Base-by-base conservation (phyloP, 768 basidiomycete genomes). In the Gloeostereum incarnatum region DNA sequence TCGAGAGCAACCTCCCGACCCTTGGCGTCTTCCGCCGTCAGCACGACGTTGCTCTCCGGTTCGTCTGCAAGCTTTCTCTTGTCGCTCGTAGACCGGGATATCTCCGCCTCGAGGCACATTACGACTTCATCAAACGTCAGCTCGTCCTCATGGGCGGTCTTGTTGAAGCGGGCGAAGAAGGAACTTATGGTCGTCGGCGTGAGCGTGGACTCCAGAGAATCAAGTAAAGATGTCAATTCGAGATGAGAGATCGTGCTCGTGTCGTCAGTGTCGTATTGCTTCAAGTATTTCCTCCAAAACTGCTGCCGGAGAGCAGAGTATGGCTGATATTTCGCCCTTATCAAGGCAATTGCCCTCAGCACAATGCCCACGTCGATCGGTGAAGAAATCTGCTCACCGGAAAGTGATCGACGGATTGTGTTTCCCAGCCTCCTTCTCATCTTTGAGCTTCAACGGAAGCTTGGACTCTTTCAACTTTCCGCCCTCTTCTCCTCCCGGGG, bases 201-300 rank as follows among this genome's bases (percentile, higher is more conserved):
- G 35, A 98, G 73, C 0, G 94, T 98, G 3, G 92, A 96, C 4
- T 92, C 92, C 24, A 99, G 79, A 2, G 93, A 94, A 61, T 97
- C 94, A 31, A 99, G 81, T 87, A 97, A 92, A 8, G 87, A 87
- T 0, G 84, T 87, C 21, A 96, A 68, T 57, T 98, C 96, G 39
- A 93, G 63, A 44, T 81, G 80, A 0, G 89, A 91, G 27, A 93
- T 60, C 1, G 71, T 55, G 16, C 63, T 62, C 0, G 79, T 84
- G 44, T 92, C 87, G 57, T 93, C 91, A 0, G 80, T 72, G 48
- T 96, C 93, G 59, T 97, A 98, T 47, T 93, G 85, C 36, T 74
- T 73, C 27, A 94, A 71, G 56, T 89, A 92, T 46, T 86, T 79
- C 2, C 78, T 66, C 92, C 92, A 96, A 68, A 93, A 92, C 2